Evolutionary conservation across 1,284 basidiomycete species (phyloP).

Genomic region (Malassezia japonica): DNA sequence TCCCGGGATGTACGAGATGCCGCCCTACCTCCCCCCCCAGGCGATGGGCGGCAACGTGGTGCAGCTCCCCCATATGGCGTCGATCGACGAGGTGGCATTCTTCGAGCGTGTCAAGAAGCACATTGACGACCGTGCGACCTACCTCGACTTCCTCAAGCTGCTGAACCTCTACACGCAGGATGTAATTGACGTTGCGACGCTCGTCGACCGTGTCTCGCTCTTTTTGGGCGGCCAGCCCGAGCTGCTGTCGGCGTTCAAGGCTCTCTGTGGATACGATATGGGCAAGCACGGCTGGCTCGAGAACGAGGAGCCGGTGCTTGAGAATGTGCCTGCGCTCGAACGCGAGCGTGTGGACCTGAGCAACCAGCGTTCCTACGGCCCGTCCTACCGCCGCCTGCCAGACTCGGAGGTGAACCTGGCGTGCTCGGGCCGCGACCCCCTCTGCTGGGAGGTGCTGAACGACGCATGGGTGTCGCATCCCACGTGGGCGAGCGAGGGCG

Average conservation of each 20-base stretch:
- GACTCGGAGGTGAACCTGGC: conserved; percentile 74
- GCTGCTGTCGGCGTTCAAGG: conserved; percentile 75
- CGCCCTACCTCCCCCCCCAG: conserved; percentile 18
- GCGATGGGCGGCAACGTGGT: conserved; percentile 13
- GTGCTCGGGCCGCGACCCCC: conserved; percentile 86
- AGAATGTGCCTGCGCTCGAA: conserved; percentile 49
- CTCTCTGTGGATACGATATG: conserved; percentile 65
- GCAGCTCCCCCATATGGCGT: conserved; percentile 46
- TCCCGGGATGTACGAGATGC: conserved; percentile 17
- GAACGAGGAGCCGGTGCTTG: conserved; percentile 50
- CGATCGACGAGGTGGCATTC: conserved; percentile 79
- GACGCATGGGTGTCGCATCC: conserved; percentile 70
- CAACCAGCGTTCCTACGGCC: conserved; percentile 56
- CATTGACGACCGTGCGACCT: conserved; percentile 73
- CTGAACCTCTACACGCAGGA: conserved; percentile 92
- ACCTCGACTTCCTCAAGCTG: conserved; percentile 91
- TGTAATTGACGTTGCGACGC: conserved; percentile 69
- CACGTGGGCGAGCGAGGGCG: conserved; percentile 90
- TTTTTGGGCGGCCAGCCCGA: conserved; percentile 72
- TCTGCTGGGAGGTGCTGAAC: conserved; percentile 87
- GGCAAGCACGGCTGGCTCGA: conserved; percentile 58
- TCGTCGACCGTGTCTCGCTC: conserved; percentile 74
- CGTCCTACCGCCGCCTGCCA: conserved; percentile 84
- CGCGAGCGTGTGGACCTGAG: conserved; percentile 46
- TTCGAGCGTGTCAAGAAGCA: conserved; percentile 84